Conservation (phyloP, 441 rosid species). For the Cnidoscolus chayamansa region DNA sequence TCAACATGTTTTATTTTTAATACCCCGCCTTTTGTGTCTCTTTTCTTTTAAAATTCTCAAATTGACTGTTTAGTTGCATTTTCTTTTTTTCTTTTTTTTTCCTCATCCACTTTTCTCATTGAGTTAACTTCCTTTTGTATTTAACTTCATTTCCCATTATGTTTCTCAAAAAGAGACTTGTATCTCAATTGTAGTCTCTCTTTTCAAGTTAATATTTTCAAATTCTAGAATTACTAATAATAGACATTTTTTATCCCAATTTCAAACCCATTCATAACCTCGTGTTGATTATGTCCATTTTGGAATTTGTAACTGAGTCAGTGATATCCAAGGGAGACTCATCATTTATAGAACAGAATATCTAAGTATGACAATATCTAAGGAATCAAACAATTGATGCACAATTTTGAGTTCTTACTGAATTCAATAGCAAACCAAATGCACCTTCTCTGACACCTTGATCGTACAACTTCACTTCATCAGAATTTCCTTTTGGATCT, state of each 20-base stretch:
- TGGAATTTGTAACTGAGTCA: not conserved
- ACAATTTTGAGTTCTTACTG: constrained; percentile 75
- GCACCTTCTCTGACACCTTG: constrained; percentile 98
- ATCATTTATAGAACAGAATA: not conserved
- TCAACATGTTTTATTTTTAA: no score
- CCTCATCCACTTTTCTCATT: no score
- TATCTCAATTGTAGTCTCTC: constrained; percentile 2
- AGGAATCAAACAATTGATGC: constrained; percentile 22
- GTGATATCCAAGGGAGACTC: not conserved
- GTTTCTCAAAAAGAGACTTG: not conserved
- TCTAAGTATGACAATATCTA: not conserved
- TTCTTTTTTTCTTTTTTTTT: no score
- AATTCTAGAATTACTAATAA: not conserved
- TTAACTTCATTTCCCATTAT: no score
- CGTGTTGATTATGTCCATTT: not conserved
- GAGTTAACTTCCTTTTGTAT: no score
- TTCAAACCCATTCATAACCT: not conserved
- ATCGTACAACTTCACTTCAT: constrained; percentile 58
- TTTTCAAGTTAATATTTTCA: not conserved
- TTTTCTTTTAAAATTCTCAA: no score
- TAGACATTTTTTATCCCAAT: no score
- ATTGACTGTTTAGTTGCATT: no score
- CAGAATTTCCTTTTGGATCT: constrained; percentile 66
- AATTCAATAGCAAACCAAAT: constrained; percentile 96
- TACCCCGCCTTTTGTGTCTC: no score